Conservation (phyloP, 306 rosid species). For the Cucurbita maxima region DNA sequence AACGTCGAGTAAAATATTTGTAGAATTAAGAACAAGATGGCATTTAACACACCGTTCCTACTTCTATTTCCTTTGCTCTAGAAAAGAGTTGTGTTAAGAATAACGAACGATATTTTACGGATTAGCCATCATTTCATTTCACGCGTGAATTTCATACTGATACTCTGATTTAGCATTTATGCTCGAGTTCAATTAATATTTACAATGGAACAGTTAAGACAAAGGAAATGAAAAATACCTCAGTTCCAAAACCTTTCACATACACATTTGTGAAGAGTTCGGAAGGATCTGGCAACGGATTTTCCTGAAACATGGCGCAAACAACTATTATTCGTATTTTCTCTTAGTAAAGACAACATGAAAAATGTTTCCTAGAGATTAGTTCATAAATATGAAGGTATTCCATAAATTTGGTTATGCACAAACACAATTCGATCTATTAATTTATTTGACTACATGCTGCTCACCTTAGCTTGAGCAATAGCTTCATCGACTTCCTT, state of each 20-base stretch:
- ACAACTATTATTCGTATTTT: not conserved
- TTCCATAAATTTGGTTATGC: not conserved
- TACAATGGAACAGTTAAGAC: not conserved
- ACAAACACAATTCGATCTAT: not conserved
- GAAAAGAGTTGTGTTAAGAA: not conserved
- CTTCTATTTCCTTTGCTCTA: not conserved
- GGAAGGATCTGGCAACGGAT: slow-evolving; percentile 62
- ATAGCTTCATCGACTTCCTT: slow-evolving; percentile 86
- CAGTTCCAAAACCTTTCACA: slow-evolving; percentile 49
- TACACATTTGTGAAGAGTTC: slow-evolving; percentile 60
- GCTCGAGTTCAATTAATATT: not conserved
- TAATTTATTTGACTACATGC: not conserved
- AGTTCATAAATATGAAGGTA: not conserved
- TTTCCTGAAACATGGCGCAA: slow-evolving; percentile 44
- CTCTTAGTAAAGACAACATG: not conserved
- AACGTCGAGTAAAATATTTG: too few species aligned
- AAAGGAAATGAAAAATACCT: slow-evolving; percentile 29
- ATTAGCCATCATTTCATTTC: not conserved
- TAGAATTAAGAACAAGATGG: not conserved
- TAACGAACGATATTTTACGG: not conserved
- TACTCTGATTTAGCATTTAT: not conserved
- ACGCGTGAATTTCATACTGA: not conserved
- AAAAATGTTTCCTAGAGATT: not conserved
- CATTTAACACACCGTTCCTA: not conserved
- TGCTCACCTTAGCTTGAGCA: slow-evolving; percentile 79